phyloP scores from a whole-genome alignment of 2,329 filamentous ascomycete species.

The Ustulina deusta region DNA sequence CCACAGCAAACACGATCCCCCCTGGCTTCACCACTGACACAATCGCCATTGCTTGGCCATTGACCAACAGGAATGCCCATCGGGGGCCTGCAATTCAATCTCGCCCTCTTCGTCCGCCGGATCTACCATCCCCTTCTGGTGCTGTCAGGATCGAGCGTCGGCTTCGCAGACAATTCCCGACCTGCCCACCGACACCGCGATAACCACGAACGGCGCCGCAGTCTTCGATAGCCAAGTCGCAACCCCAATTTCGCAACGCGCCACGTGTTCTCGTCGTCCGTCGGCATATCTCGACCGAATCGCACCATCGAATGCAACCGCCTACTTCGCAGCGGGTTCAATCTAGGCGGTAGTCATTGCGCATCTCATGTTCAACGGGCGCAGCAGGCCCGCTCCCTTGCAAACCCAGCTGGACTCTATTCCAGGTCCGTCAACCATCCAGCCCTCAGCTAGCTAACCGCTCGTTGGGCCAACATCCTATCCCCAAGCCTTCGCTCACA shows the following conservation, averaged over 20 bases:
- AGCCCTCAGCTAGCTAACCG: constrained; percentile 30
- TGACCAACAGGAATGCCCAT: not conserved
- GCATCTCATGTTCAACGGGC: constrained; percentile 54
- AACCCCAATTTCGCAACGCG: constrained; percentile 59
- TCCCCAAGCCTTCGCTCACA: constrained; percentile 23
- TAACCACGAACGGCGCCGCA: not conserved
- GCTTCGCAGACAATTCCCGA: not conserved
- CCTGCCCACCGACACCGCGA: constrained; percentile 5
- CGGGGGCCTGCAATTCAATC: not conserved
- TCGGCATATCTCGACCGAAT: constrained; percentile 61
- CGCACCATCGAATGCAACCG: constrained; percentile 64
- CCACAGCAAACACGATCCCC: constrained; percentile 13
- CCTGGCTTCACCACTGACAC: not conserved
- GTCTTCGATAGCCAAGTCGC: constrained; percentile 47
- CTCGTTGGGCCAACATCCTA: constrained; percentile 28
- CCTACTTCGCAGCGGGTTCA: constrained; percentile 52
- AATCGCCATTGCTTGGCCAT: not conserved
- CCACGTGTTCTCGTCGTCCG: constrained; percentile 66
- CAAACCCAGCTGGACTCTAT: constrained; percentile 63
- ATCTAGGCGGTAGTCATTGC: constrained; percentile 52
- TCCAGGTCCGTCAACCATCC: constrained; percentile 61
- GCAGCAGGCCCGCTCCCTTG: constrained; percentile 55
- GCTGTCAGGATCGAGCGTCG: not conserved
- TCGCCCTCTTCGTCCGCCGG: not conserved
- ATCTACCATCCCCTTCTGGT: not conserved